Evolutionary conservation across 768 basidiomycete species (phyloP), one percentile per base, ranked within the genome.

Genomic region (Boletus subcaerulescens): DNA sequence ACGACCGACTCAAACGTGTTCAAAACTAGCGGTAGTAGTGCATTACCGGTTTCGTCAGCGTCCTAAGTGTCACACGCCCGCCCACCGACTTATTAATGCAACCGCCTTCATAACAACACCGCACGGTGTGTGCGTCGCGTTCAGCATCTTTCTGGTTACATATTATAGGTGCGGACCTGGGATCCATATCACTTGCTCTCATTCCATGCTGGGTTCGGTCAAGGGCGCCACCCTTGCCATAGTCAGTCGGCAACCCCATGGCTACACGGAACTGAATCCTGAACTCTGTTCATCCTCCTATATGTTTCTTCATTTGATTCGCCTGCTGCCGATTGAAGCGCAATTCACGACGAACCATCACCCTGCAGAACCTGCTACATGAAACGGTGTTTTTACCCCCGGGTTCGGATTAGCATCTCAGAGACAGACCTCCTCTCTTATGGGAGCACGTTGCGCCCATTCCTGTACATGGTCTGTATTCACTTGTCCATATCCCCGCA

Each of bases 291-390:
- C 43, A 26, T 56, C 4, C 56, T 51, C 57, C 53, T 54, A 33
- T 59, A 51, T 56, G 53, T 60, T 51, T 58, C 56, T 60, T 52
- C 46, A 44, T 53, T 43, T 55, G 62, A 65, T 67, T 42, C 60
- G 53, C 59, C n/a, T 51, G 17, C 32, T 26, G 53, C 59, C 39
- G 32, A 43, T 33, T 43, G 29, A 9, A 12, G 31, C 15, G 35
- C 15, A 12, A 42, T 61, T 50, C 59, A 41, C 32, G 17, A 50
- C 29, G 44, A 51, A 52, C 18, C 31, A 26, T 39, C 14, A 40
- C 61, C 50, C 55, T 52, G 43, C 46, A 54, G 48, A 5, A 22
- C 18, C n/a, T 39, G 48, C 41, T 45, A 39, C 45, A 39, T 43
- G 24, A 38, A 8, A 15, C 31, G 14, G 22, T 3, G 24, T 43